These are phyloP conservation scores for Quercus alba DNA, from an alignment of 306 rosid species.

Conservation along the genomic window DNA sequence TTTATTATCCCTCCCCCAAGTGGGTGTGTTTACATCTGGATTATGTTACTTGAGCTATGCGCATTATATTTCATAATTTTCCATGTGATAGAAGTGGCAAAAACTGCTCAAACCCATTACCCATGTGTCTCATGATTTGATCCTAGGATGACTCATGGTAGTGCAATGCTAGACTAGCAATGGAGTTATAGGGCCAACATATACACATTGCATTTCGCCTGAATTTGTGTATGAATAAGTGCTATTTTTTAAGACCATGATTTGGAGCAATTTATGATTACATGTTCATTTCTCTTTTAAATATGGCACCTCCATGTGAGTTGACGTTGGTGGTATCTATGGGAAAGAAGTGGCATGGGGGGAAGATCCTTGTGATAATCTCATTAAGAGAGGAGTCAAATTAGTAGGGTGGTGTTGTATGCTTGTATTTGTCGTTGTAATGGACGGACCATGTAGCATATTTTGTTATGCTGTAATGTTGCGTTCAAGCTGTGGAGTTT, in stretches of 20 bases:
- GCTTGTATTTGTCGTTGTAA: neutral
- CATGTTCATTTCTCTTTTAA: neutral
- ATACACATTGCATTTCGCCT: neutral
- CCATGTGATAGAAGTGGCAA: neutral
- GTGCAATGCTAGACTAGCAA: neutral
- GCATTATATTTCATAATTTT: neutral
- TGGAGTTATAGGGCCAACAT: neutral
- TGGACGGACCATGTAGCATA: too few species aligned
- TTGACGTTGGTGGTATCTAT: too few species aligned
- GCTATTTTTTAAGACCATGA: neutral
- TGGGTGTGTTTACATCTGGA: neutral
- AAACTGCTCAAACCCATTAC: neutral
- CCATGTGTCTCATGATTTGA: neutral
- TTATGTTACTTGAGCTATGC: neutral
- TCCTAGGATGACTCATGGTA: neutral
- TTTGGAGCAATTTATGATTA: constrained; percentile 3
- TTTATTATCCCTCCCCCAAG: neutral
- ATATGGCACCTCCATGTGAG: neutral
- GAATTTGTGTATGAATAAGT: too few species aligned
- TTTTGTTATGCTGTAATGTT: too few species aligned
- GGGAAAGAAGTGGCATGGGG: too few species aligned
- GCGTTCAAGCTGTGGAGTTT: too few species aligned
- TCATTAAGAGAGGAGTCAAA: too few species aligned
- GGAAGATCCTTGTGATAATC: neutral
- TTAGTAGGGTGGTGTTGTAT: too few species aligned